Evolutionary conservation across 2,329 filamentous ascomycete genomes (phyloP).

Genomic region (Stromatinia cepivora): DNA sequence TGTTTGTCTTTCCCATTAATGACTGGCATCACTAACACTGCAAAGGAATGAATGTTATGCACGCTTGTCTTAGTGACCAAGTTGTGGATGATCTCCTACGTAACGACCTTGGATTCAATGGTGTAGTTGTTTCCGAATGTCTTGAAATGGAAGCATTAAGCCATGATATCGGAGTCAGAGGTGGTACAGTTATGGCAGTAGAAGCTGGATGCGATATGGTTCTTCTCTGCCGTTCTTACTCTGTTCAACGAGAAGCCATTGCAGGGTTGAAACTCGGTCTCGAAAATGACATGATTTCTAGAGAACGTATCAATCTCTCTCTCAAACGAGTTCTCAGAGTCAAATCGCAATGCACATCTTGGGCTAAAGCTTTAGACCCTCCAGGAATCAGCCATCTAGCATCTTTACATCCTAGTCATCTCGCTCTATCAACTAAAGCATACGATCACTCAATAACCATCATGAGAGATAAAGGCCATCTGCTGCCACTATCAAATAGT

Average conservation of each 20-base stretch:
- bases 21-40: neutral
- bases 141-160: constrained; percentile 95
- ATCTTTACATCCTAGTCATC: constrained; percentile 79
- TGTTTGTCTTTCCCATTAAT: neutral
- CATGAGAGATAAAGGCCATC: constrained; percentile 81
- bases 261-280: constrained; percentile 85
- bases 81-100: constrained; percentile 87
- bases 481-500: constrained; percentile 81
- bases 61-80: constrained; percentile 94
- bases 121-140: constrained; percentile 92
- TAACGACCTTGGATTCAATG: constrained; percentile 85
- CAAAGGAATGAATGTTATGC: constrained; percentile 89
- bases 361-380: constrained; percentile 88
- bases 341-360: constrained; percentile 84
- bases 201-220: constrained; percentile 94
- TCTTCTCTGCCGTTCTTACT: constrained; percentile 82
- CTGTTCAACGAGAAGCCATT: constrained; percentile 88
- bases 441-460: constrained; percentile 94
- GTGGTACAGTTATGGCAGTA: constrained; percentile 95
- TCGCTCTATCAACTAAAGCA: constrained; percentile 75
- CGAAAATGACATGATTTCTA: constrained; percentile 85
- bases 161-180: constrained; percentile 94
- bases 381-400: constrained; percentile 75
- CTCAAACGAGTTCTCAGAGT: constrained; percentile 74
- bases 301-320: constrained; percentile 76